Percentiles rank a stretch among this genome's conserved stretches.
Conservation (phyloP, 106 monocot species). For the Acorus calamus region DNA sequence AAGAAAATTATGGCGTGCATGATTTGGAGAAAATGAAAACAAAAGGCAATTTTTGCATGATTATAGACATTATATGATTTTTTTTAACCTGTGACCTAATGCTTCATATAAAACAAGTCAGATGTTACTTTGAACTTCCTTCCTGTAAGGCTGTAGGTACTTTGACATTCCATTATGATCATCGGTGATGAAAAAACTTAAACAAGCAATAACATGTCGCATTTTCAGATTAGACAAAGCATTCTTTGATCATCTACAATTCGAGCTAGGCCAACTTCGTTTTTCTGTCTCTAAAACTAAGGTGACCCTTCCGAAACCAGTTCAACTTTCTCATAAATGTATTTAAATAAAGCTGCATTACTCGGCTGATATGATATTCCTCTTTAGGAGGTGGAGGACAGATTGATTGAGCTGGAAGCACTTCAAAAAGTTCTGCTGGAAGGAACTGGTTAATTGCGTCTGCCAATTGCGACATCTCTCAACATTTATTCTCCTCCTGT, state of each 20-base stretch:
- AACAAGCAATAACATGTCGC: background rate
- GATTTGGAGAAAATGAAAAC: too few relatives aligned
- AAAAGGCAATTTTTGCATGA: too few relatives aligned
- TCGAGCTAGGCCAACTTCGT: conserved; percentile 58
- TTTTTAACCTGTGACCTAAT: too few relatives aligned
- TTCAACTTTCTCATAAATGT: too few relatives aligned
- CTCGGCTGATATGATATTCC: background rate
- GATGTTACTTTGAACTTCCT: too few relatives aligned
- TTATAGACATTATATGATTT: too few relatives aligned
- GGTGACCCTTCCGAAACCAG: conserved; percentile 16
- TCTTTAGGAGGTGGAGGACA: conserved; percentile 77
- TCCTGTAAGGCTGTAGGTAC: too few relatives aligned
- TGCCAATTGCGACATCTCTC: background rate
- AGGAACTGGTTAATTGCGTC: conserved; percentile 42
- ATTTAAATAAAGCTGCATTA: too few relatives aligned
- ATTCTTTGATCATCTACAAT: conserved; percentile 66
- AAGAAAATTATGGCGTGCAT: too few relatives aligned
- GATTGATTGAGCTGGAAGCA: conserved; percentile 82
- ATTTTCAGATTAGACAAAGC: conserved; percentile 61
- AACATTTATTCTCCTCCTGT: background rate
- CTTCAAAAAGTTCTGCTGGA: conserved; percentile 88
- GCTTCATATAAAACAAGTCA: too few relatives aligned
- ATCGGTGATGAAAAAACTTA: too few relatives aligned
- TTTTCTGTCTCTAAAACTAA: conserved; percentile 59
- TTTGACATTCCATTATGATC: too few relatives aligned